Conservation (phyloP, 148 eudicot genomes). For the Rhododendron kiyosumense region DNA sequence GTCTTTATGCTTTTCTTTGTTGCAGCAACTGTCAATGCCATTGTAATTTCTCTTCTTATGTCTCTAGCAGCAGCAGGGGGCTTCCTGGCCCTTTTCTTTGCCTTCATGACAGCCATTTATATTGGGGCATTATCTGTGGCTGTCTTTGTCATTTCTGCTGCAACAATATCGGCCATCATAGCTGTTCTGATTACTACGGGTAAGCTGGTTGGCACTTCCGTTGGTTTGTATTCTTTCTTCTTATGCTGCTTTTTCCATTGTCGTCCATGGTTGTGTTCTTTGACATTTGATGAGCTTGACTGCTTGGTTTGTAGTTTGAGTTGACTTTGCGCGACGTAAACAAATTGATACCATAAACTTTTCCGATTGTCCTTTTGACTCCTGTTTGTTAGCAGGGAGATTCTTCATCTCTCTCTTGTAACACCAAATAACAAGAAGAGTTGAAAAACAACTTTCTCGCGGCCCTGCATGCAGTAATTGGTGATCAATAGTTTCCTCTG, state of each 20-base stretch:
- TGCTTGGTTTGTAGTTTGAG: background rate
- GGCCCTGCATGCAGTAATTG: background rate
- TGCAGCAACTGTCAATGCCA: slow-evolving; percentile 71
- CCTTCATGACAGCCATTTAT: slow-evolving; percentile 58
- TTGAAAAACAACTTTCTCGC: background rate
- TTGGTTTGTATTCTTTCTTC: background rate
- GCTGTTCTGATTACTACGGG: slow-evolving; percentile 57
- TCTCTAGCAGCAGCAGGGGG: slow-evolving; percentile 85
- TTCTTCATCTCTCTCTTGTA: background rate
- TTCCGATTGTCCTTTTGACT: no score
- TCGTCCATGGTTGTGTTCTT: background rate
- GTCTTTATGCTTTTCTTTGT: slow-evolving; percentile 69
- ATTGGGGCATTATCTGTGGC: slow-evolving; percentile 69
- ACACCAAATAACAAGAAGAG: background rate
- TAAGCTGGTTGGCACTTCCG: slow-evolving; percentile 9
- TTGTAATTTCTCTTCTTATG: slow-evolving; percentile 65
- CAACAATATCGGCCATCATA: slow-evolving; percentile 51
- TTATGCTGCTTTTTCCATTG: background rate
- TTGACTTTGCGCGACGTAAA: no score
- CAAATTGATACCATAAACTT: no score
- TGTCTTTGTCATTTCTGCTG: slow-evolving; percentile 58
- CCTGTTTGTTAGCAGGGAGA: background rate
- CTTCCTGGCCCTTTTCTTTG: slow-evolving; percentile 83
- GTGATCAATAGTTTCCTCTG: background rate
- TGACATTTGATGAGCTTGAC: background rate